These are phyloP conservation scores for Gloeopeniophorella convolvens DNA, from an alignment of 768 basidiomycete species.

Conservation along the genomic window DNA sequence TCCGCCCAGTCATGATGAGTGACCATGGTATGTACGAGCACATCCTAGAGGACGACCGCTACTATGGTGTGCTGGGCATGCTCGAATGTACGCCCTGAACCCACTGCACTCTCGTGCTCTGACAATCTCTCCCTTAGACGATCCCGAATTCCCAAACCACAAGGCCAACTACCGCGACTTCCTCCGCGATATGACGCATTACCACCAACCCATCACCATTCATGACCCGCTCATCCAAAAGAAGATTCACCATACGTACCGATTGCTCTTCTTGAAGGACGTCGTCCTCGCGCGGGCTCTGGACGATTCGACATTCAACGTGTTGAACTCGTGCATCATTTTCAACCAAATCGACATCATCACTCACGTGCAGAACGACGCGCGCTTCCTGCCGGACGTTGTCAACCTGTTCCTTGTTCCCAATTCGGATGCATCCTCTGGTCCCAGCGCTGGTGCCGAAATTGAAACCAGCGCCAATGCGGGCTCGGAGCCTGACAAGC, in stretches of 20 bases:
- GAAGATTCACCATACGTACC: slow-evolving; percentile 96
- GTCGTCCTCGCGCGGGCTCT: slow-evolving; percentile 92
- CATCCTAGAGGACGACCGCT: slow-evolving; percentile 87
- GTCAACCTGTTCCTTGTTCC: slow-evolving; percentile 57
- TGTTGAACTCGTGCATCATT: slow-evolving; percentile 94
- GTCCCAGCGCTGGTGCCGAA: slow-evolving; percentile 23
- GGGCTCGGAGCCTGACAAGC: slow-evolving; percentile 16
- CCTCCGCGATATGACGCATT: slow-evolving; percentile 72
- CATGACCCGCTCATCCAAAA: slow-evolving; percentile 65
- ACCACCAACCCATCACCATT: slow-evolving; percentile 85
- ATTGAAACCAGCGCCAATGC: slow-evolving; percentile 23
- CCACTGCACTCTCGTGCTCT: slow-evolving; percentile 6
- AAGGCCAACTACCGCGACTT: slow-evolving; percentile 98
- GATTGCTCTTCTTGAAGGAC: slow-evolving; percentile 95
- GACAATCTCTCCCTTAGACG: slow-evolving; percentile 49
- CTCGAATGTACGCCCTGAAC: slow-evolving; percentile 74
- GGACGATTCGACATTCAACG: slow-evolving; percentile 95
- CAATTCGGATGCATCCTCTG: slow-evolving; percentile 25
- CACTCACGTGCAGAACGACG: slow-evolving; percentile 75
- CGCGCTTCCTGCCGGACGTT: slow-evolving; percentile 67
- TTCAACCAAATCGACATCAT: slow-evolving; percentile 99
- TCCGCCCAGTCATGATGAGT: slow-evolving; percentile 80
- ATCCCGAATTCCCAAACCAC: slow-evolving; percentile 93
- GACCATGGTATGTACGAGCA: slow-evolving; percentile 94
- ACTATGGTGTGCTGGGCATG: slow-evolving; percentile 91